Base-by-base conservation (phyloP, 2,329 filamentous ascomycete genomes). In the Colletotrichum abscissum region DNA sequence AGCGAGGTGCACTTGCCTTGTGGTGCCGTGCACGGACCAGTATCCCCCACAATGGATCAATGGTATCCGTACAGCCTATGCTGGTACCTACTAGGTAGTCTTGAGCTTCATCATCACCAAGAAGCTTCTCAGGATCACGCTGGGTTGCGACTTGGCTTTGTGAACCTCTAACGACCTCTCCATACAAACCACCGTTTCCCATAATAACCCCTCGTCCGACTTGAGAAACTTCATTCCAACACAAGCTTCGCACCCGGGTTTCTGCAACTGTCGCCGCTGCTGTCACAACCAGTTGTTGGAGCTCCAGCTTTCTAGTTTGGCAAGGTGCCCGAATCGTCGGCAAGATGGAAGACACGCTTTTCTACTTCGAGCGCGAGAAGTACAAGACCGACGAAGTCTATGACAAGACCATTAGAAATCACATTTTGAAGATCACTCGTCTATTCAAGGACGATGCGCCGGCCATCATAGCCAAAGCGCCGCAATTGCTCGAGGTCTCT, bases 401-500 rank as follows among this genome's bases (percentile, higher is more conserved):
- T 76, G 83, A 90, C 75, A 75, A 75, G 22, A 79, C 80, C 11
- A 81, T 84, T 63, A 81, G 78, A 72, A 64, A 76, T 0, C 87
- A 89, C 74, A 78, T 83, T 26, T 74, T 76, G 22, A 79, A 79
- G 19, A 77, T 89, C 22, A 80, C 80, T 42, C 82, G 79, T 70
- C 70, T 88, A 46, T 76, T 85, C 24, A 78, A 80, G 16, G 81
- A 82, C 1, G 76, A 81, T 3, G 74, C 76, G 19, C 70, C 76
- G 19, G 78, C 80, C 12, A 77, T 88, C 52, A 65, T 77, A 46
- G 74, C 75, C 14, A 79, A 83, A 55, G 82, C 84, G 22, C 65
- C 76, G 12, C 74, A 83, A 58, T 79, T 89, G 6, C 80, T 90
- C 4, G 76, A 85, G 75, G 88, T 86, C 67, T 22, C 79, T 66